These are phyloP conservation scores for Suillus weaverae DNA, from an alignment of 768 basidiomycete genomes.

Conservation along the genomic window DNA sequence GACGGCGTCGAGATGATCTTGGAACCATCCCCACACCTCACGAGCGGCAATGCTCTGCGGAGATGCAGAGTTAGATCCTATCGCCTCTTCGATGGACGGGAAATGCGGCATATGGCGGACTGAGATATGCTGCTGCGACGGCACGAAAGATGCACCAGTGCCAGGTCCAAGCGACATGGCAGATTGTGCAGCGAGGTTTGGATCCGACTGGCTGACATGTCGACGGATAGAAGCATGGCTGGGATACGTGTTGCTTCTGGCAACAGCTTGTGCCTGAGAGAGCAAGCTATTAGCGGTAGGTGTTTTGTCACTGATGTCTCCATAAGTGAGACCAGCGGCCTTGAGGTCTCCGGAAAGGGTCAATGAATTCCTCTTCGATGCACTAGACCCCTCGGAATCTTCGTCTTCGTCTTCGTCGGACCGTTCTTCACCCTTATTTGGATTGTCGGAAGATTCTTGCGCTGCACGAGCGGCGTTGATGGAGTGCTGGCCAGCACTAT, in stretches of 20 bases:
- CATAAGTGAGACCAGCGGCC: constrained; percentile 48
- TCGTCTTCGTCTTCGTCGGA: constrained; percentile 88
- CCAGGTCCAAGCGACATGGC: constrained; percentile 54
- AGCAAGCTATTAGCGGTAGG: constrained; percentile 78
- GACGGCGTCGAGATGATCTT: constrained; percentile 83
- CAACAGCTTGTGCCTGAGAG: constrained; percentile 69
- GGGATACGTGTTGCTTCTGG: constrained; percentile 59
- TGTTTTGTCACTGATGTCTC: constrained; percentile 81
- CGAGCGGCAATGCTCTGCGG: constrained; percentile 77
- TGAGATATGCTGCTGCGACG: constrained; percentile 54
- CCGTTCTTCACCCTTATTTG: constrained; percentile 63
- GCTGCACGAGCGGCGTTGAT: constrained; percentile 73
- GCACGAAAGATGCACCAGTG: constrained; percentile 44
- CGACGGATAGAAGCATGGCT: constrained; percentile 77
- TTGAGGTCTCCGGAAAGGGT: constrained; percentile 65
- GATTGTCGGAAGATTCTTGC: constrained; percentile 65
- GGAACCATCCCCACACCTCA: constrained; percentile 92
- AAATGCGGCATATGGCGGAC: constrained; percentile 80
- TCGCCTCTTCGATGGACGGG: constrained; percentile 84
- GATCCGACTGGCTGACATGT: constrained; percentile 58
- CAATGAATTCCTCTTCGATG: constrained; percentile 75
- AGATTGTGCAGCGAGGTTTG: constrained; percentile 53
- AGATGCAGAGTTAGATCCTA: constrained; percentile 71
- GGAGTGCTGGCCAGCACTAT: constrained; percentile 74
- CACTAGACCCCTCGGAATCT: constrained; percentile 75